phyloP scores from a whole-genome alignment of 441 rosid species.

The Rhodomyrtus psidioides region DNA sequence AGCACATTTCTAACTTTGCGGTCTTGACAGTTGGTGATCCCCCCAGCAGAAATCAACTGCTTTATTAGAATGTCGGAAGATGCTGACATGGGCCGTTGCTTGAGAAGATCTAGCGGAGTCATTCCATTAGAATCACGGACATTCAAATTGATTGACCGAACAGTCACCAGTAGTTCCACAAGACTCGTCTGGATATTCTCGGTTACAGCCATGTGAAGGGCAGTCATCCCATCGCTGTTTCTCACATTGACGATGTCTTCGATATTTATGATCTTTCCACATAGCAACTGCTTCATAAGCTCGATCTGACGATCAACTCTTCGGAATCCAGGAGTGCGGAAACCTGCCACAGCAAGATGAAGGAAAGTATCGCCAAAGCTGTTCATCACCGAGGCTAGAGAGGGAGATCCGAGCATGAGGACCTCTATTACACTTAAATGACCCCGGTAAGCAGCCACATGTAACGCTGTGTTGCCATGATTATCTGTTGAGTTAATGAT shows the following conservation, averaged over 20 bases:
- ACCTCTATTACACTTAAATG: slow-evolving; percentile 43
- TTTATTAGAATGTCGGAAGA: slow-evolving; percentile 72
- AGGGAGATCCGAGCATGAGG: slow-evolving; percentile 40
- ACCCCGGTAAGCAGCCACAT: slow-evolving; percentile 78
- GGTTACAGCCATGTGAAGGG: slow-evolving; percentile 65
- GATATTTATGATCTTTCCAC: slow-evolving; percentile 30
- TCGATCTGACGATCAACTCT: slow-evolving; percentile 70
- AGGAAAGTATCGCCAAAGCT: slow-evolving; percentile 71
- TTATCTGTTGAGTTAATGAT: slow-evolving; percentile 39
- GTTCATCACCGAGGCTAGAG: slow-evolving; percentile 36
- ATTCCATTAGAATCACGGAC: slow-evolving; percentile 53
- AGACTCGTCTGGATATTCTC: slow-evolving; percentile 54
- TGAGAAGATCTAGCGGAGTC: slow-evolving; percentile 83
- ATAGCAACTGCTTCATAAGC: slow-evolving; percentile 48
- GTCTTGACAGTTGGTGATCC: slow-evolving; percentile 38
- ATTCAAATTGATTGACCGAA: slow-evolving; percentile 46
- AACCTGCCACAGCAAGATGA: slow-evolving; percentile 80
- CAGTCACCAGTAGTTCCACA: slow-evolving; percentile 61
- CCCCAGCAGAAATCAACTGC: slow-evolving; percentile 78
- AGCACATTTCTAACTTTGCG: slow-evolving; percentile 22
- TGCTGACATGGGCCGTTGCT: slow-evolving; percentile 52
- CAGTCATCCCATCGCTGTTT: slow-evolving; percentile 71
- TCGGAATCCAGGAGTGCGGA: slow-evolving; percentile 64
- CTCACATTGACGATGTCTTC: slow-evolving; percentile 46
- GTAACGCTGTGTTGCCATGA: slow-evolving; percentile 80